Evolutionary conservation across 2,329 filamentous ascomycete species (phyloP), one percentile per base, ranked within the genome.

Genomic region (Trichoderma koningiopsis): DNA sequence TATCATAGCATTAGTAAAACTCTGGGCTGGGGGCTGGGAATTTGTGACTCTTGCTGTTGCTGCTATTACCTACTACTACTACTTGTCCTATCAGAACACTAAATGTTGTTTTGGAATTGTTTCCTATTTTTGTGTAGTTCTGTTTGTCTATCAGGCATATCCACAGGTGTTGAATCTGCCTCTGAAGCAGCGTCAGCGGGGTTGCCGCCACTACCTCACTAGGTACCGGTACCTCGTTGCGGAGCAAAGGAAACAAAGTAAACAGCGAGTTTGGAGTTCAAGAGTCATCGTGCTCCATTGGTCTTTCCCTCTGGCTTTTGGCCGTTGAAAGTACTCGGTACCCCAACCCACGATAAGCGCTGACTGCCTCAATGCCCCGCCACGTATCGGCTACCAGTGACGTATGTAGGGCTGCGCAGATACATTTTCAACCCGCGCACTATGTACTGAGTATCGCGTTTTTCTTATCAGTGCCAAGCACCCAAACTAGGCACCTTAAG

Each of bases 301-400:
- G 33, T 40, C 33, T 49, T 31, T n/a, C 29, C 16, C 33, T 35
- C 33, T 24, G 61, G 37, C 37, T 24, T 37, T 19, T 8, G 43
- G 22, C 16, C 4, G 33, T 19, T 40, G 61, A 31, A 33, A 8
- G 31, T 10, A 43, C 37, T 5, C 52, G n/a, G 62, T 65, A 65
- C 37, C 24, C 35, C 52, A 43, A 49, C 49, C 63, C 53, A 49
- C 29, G 3, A 10, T 6, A 35, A 43, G 33, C 8, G 29, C 37
- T 37, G 37, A 7, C 7, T 6, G 5, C 10, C n/a, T 14, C 31
- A 29, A 29, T 10, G 53, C 14, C 13, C 10, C 6, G 16, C 14
- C 8, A 14, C 16, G 63, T 66, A 66, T 40, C 63, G 1, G 35
- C 53, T 66, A 66, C 55, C 37, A 59, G 37, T 66, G 63, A 66